Evolutionary conservation across 306 rosid species (phyloP).

Genomic region (Pyrus communis): DNA sequence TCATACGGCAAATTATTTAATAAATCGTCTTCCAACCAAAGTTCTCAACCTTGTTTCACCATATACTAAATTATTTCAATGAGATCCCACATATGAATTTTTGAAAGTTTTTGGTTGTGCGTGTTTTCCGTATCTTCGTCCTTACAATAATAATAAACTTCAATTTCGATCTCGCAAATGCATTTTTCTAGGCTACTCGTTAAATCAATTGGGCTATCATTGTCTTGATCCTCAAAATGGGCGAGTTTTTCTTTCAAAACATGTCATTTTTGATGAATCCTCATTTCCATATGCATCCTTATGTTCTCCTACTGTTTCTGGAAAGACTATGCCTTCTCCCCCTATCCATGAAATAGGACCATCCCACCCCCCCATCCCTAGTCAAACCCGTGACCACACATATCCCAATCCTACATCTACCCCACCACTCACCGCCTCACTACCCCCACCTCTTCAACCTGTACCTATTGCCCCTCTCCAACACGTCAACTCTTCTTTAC

Average conservation of each 20-base stretch:
- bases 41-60: background rate
- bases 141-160: background rate
- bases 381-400: too few species aligned
- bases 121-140: background rate
- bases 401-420: too few species aligned
- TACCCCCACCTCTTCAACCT: too few species aligned
- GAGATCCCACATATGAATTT: background rate
- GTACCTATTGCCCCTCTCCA: too few species aligned
- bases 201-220: background rate
- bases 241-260: background rate
- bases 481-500: accelerated
- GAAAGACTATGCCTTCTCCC: too few species aligned
- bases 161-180: background rate
- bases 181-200: background rate
- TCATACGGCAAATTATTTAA: background rate
- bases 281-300: background rate
- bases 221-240: background rate
- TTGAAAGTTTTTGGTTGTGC: background rate
- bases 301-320: too few species aligned
- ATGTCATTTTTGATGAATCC: background rate
- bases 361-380: too few species aligned
- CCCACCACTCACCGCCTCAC: too few species aligned
- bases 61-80: background rate
- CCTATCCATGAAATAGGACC: background rate
- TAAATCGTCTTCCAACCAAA: background rate